Percentiles rank a stretch among this genome's conserved stretches.
phyloP scores from a whole-genome alignment of 257 asterid genomes.

The Ilex aquifolium region DNA sequence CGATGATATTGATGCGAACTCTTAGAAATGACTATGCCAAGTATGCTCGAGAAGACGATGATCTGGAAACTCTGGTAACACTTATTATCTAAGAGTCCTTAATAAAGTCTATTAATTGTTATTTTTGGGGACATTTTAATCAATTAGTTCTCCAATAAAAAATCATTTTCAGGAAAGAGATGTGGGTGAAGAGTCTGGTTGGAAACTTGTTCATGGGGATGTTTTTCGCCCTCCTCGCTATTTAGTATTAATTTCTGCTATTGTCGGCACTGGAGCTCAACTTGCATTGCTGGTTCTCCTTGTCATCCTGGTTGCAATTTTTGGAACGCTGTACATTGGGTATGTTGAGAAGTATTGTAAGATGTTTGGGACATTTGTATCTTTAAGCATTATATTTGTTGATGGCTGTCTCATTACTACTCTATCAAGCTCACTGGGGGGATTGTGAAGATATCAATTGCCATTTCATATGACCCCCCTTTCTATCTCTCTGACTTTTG shows the following conservation, averaged over 20 bases:
- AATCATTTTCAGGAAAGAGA: slow-evolving; percentile 60
- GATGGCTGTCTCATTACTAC: neutral
- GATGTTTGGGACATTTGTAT: neutral
- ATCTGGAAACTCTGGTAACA: slow-evolving; percentile 61
- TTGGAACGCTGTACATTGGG: slow-evolving; percentile 85
- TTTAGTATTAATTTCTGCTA: slow-evolving; percentile 69
- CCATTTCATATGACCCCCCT: too few relatives aligned
- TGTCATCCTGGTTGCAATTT: slow-evolving; percentile 61
- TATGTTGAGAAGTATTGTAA: slow-evolving; percentile 24
- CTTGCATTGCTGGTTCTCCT: slow-evolving; percentile 66
- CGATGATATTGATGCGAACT: slow-evolving; percentile 79
- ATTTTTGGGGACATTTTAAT: too few relatives aligned
- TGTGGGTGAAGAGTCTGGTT: slow-evolving; percentile 82
- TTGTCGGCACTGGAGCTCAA: slow-evolving; percentile 93
- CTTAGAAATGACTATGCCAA: slow-evolving; percentile 74
- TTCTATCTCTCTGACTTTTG: too few relatives aligned
- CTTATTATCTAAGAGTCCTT: too few relatives aligned
- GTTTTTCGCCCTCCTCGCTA: slow-evolving; percentile 72
- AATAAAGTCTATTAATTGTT: too few relatives aligned
- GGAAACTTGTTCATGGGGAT: slow-evolving; percentile 96
- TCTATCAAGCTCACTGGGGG: too few relatives aligned
- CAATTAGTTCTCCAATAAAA: too few relatives aligned
- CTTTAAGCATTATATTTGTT: neutral
- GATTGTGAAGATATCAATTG: too few relatives aligned
- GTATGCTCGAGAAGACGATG: slow-evolving; percentile 73